Percentiles rank a stretch among this genome's conserved stretches.
phyloP scores from a whole-genome alignment of 1,284 basidiomycete genomes.

The Austroboletus rostrupii region DNA sequence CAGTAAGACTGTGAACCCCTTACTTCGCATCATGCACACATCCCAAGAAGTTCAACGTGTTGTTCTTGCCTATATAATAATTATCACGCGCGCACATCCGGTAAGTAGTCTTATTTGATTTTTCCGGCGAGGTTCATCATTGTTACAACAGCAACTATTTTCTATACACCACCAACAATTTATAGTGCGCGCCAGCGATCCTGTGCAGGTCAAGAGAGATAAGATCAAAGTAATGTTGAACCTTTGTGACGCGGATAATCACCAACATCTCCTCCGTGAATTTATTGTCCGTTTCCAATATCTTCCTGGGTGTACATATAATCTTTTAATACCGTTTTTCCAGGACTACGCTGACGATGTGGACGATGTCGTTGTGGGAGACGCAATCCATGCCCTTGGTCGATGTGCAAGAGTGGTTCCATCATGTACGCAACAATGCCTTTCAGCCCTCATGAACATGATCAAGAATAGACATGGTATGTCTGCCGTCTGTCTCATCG shows the following conservation, averaged over 20 bases:
- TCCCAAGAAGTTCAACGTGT: constrained; percentile 71
- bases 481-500: constrained; percentile 12
- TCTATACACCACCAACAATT: constrained; percentile 60
- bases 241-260: constrained; percentile 64
- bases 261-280: constrained; percentile 70
- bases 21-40: constrained; percentile 63
- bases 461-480: constrained; percentile 71
- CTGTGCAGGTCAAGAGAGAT: constrained; percentile 58
- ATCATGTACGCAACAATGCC: constrained; percentile 64
- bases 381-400: constrained; percentile 77
- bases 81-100: constrained; percentile 58
- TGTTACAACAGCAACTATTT: constrained; percentile 50
- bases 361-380: constrained; percentile 66
- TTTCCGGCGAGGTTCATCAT: constrained; percentile 3
- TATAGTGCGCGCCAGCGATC: constrained; percentile 66
- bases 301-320: not conserved
- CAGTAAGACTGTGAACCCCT: constrained; percentile 56
- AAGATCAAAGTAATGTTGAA: constrained; percentile 73
- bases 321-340: not conserved
- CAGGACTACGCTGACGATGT: constrained; percentile 77
- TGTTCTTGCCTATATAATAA: constrained; percentile 65
- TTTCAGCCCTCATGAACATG: constrained; percentile 73
- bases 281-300: constrained; percentile 59
- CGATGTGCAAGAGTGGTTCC: constrained; percentile 66
- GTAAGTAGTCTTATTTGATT: constrained; percentile 40